Conservation (phyloP, 1,284 basidiomycete genomes). For the Boletus sp. region DNA sequence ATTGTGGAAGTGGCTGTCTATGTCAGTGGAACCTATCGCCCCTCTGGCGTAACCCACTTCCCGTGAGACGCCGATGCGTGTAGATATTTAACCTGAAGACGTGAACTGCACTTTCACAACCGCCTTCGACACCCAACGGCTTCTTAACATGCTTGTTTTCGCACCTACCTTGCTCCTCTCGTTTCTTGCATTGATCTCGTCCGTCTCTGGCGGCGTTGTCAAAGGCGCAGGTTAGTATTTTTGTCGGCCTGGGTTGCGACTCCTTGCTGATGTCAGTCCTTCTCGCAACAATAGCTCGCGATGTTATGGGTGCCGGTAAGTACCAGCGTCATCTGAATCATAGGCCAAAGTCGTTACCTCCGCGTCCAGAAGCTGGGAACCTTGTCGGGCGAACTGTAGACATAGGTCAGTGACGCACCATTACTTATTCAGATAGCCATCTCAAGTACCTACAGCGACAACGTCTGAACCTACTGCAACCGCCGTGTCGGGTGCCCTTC, state of each 20-base stretch:
- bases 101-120: neutral
- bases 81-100: slow-evolving; percentile 11
- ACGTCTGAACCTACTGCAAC: neutral
- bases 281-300: neutral
- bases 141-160: slow-evolving; percentile 13
- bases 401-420: slow-evolving; percentile 8
- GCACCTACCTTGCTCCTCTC: slow-evolving; percentile 7
- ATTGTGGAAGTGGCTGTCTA: neutral
- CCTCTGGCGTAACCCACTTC: neutral
- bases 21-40: neutral
- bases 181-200: slow-evolving; percentile 12
- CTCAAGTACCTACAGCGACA: slow-evolving; percentile 1
- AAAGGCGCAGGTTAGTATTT: slow-evolving; percentile 9
- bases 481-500: slow-evolving; percentile 7
- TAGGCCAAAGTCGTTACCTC: neutral
- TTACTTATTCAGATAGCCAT: neutral
- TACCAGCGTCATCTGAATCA: neutral
- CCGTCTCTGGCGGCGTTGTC: slow-evolving; percentile 2
- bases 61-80: neutral
- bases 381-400: neutral
- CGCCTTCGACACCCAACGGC: neutral
- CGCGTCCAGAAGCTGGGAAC: neutral
- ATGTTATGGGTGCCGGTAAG: slow-evolving; percentile 5
- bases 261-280: neutral
- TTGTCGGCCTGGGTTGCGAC: neutral